Evolutionary conservation across 2,329 filamentous ascomycete species (phyloP), one percentile per base, ranked within the genome.

Genomic region (Peltaster fructicola): DNA sequence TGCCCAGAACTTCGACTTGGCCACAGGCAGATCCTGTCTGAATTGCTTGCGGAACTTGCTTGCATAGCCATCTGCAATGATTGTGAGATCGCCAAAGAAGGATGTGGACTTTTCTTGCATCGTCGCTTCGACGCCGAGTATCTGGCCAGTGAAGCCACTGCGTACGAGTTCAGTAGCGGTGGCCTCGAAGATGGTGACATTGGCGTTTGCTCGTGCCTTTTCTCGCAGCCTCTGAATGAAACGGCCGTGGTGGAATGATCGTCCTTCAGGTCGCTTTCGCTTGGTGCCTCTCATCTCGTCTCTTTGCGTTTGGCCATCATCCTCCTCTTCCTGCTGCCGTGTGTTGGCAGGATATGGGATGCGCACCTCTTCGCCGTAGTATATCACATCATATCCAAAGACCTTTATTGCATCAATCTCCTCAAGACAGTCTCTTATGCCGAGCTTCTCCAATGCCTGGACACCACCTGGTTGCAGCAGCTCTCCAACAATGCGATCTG

Each of bases 401-500:
- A 80, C 82, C 12, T 69, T 63, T 22, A 91, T 63, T 4, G 82
- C 72, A 47, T 98, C 88, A 41, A 98, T 95, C 29, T 57, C 78
- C 30, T 95, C 81, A 30, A 95, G 56, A 47, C 81, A 91, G 41
- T 84, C 68, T 27, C 60, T 63, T 35, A 98, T 55, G 3, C 88
- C 88, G 24, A 98, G 59, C 46, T 78, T 70, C 44, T 73, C 65
- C 41, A 98, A 61, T 6, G 88, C 78, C 25, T 68, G 61, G 16
- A 92, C 73, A 24, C 88, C 88, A 24, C 88, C 88, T 0, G 88
- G 88, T 53, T 98, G 88, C 40, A 98, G 59, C 36, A 98, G 57
- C 57, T 98, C 88, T 40, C 88, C 88, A 23, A 98, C 82, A 38
- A 98, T 98, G 35, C 88, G 73, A 56, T 95, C 77, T 11, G 88